A percentile compares a stretch with the other conserved stretches of the same genome.
Evolutionary conservation across 108 stramenopile species (phyloP).

Genomic region (Mediolabrus comicus): DNA sequence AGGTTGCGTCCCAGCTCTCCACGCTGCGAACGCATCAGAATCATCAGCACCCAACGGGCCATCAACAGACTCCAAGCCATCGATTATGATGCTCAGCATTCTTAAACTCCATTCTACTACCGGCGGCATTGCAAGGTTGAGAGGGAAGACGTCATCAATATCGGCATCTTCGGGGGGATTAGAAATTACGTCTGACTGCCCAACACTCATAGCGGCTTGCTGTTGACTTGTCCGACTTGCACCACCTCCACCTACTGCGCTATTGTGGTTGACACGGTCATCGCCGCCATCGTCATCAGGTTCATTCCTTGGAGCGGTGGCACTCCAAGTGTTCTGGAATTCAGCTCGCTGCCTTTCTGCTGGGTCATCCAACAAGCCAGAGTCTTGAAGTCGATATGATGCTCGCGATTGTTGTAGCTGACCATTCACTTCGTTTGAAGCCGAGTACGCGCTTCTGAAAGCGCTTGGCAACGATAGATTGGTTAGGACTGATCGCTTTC

Average conservation of each 20-base stretch:
- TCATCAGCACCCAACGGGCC: conserved; percentile 35
- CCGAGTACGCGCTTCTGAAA: conserved; percentile 43
- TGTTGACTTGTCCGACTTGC: not conserved
- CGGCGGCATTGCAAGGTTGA: conserved; percentile 46
- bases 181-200: conserved; percentile 17
- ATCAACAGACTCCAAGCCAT: conserved; percentile 36
- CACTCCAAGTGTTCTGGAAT: conserved; percentile 48
- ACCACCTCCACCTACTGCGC: not conserved
- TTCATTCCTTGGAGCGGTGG: conserved; percentile 32
- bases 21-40: conserved; percentile 21
- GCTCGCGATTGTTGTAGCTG: conserved; percentile 16
- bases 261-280: not conserved
- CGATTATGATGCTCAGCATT: conserved; percentile 40
- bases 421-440: conserved; percentile 18
- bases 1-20: conserved; percentile 9
- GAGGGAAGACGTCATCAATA: conserved; percentile 45
- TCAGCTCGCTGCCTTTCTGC: conserved; percentile 40
- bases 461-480: conserved; percentile 37
- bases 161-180: conserved; percentile 35
- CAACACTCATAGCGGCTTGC: conserved; percentile 1
- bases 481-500: conserved; percentile 31
- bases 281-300: conserved; percentile 19
- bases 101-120: conserved; percentile 49
- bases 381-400: conserved; percentile 11
- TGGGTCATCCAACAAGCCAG: conserved; percentile 23